A percentile compares a stretch with the other conserved stretches of the same genome.
These are phyloP conservation scores for Erysimum cheiranthoides DNA, from an alignment of 345 rosid genomes.

Conservation along the genomic window DNA sequence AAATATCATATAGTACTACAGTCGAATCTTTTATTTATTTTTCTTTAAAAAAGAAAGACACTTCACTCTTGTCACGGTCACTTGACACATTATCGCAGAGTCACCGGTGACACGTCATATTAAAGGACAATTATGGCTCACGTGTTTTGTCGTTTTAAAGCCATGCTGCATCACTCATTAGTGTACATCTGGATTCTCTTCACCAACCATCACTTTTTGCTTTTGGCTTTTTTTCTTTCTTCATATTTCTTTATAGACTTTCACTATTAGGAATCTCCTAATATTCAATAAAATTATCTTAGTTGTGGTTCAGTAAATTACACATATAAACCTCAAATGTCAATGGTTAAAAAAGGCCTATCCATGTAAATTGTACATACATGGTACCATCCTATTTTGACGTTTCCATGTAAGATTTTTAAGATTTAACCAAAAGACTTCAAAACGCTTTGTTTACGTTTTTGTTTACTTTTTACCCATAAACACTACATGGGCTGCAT, in stretches of 20 bases:
- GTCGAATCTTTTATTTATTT: conserved; percentile 21
- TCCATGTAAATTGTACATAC: not conserved
- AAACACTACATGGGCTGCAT: not conserved
- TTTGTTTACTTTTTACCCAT: not conserved
- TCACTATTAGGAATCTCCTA: no score
- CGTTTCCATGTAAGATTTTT: not conserved
- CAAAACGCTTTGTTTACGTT: not conserved
- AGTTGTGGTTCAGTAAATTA: not conserved
- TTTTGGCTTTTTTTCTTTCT: not conserved
- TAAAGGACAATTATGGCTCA: conserved; percentile 34
- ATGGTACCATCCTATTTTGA: not conserved
- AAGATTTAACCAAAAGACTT: no score
- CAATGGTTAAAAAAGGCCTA: not conserved
- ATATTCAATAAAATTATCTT: no score
- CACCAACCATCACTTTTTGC: conserved; percentile 21
- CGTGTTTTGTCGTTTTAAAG: conserved; percentile 32
- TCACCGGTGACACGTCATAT: conserved; percentile 14
- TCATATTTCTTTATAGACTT: no score
- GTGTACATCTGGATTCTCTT: conserved; percentile 15
- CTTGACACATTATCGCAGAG: not conserved
- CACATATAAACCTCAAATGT: not conserved
- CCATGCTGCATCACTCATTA: conserved; percentile 27
- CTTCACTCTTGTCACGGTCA: conserved; percentile 29
- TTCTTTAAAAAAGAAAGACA: not conserved
- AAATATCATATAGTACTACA: not conserved